Conservation (phyloP, 305 asterid species). For the Fraxinus floribunda region DNA sequence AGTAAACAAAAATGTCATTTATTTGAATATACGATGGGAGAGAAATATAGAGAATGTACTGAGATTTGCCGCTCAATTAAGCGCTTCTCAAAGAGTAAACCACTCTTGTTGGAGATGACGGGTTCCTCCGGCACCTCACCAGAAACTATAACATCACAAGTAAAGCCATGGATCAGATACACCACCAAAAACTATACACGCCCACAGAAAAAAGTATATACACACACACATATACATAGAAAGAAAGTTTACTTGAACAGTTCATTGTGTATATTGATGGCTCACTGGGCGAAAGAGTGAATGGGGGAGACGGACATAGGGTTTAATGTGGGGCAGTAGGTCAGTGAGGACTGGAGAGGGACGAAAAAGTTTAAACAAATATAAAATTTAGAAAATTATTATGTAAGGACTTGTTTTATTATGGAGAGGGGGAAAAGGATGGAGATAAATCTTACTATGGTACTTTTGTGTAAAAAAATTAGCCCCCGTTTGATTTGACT, state of each 20-base stretch:
- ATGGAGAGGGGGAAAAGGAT: too few relatives aligned
- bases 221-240: neutral
- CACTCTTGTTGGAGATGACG: constrained; percentile 71
- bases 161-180: constrained; percentile 28
- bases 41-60: constrained; percentile 37
- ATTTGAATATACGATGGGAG: neutral
- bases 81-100: constrained; percentile 85
- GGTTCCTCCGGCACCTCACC: constrained; percentile 99
- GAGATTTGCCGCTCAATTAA: constrained; percentile 83
- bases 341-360: neutral
- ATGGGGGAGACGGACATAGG: neutral
- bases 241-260: constrained; percentile 65
- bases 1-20: neutral
- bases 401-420: too few relatives aligned
- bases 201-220: neutral
- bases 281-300: neutral
- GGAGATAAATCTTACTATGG: too few relatives aligned
- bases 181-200: neutral
- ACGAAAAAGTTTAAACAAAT: neutral
- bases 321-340: neutral
- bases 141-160: constrained; percentile 57
- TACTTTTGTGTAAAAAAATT: too few relatives aligned
- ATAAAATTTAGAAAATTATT: too few relatives aligned
- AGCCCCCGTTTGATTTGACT: too few relatives aligned
- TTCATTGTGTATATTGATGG: constrained; percentile 36